Evolutionary conservation across 306 rosid species (phyloP).

Genomic region (Ormosia emarginata): DNA sequence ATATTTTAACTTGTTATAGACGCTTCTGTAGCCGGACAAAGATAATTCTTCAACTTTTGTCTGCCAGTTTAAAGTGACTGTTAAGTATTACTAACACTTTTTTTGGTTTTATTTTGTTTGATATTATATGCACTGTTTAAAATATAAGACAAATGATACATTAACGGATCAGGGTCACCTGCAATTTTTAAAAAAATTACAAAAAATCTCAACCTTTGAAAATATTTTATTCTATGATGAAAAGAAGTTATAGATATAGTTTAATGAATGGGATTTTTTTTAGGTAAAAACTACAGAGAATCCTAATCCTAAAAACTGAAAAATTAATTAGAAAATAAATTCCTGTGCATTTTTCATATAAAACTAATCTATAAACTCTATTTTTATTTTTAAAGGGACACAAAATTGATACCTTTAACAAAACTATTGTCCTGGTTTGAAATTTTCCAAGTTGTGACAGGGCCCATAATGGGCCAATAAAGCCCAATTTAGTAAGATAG

Average conservation of each 20-base stretch:
- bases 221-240: too few species aligned
- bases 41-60: neutral
- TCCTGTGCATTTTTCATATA: neutral
- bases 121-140: too few species aligned
- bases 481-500: neutral
- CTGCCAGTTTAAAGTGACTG: neutral
- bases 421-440: neutral
- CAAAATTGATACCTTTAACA: too few species aligned
- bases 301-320: too few species aligned
- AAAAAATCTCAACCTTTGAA: too few species aligned
- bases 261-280: too few species aligned
- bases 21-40: neutral
- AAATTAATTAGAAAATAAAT: neutral
- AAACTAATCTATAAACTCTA: neutral
- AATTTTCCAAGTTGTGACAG: neutral
- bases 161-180: too few species aligned
- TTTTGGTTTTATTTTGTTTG: neutral
- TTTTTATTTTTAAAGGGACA: too few species aligned
- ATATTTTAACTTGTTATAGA: neutral
- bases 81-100: neutral
- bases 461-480: neutral
- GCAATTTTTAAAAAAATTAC: too few species aligned
- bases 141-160: too few species aligned
- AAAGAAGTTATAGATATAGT: too few species aligned
- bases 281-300: too few species aligned